Evolutionary conservation across 1,139 yeast species (phyloP).

Genomic region (Diutina pseudorugosa): DNA sequence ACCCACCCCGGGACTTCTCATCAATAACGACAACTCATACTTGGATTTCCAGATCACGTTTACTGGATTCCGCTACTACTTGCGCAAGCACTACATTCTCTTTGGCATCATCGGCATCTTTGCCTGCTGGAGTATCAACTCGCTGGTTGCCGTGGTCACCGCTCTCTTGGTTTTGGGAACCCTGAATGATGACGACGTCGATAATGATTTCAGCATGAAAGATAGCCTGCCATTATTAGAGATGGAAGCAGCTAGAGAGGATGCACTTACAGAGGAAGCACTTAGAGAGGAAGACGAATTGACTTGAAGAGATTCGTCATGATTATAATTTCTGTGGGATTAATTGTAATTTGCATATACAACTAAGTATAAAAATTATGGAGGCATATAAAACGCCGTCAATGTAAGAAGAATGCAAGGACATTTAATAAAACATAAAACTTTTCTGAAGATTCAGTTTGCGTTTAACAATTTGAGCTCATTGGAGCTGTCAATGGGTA

Average conservation of each 20-base stretch:
- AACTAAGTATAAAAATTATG: no score
- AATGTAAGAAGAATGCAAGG: not conserved
- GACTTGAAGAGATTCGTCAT: no score
- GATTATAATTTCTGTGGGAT: no score
- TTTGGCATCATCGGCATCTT: constrained; percentile 39
- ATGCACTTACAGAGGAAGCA: no score
- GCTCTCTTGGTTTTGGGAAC: constrained; percentile 9
- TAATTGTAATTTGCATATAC: no score
- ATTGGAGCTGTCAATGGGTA: constrained; percentile 27
- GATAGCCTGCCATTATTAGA: not conserved
- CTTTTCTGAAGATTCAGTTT: constrained; percentile 8
- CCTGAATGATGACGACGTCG: not conserved
- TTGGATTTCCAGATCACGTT: constrained; percentile 22
- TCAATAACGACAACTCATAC: constrained; percentile 7
- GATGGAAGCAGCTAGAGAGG: no score
- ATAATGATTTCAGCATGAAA: not conserved
- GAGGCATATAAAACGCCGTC: no score
- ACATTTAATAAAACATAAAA: not conserved
- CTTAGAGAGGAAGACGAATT: not conserved
- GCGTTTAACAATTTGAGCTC: constrained; percentile 31
- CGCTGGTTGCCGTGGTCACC: constrained; percentile 17
- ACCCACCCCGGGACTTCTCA: not conserved
- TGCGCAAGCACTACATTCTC: constrained; percentile 35
- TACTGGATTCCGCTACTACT: constrained; percentile 46
- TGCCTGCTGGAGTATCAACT: constrained; percentile 35